Percentiles rank a stretch among this genome's conserved stretches.
phyloP scores from a whole-genome alignment of 2,329 filamentous ascomycete species.

The Xylaria sp. region DNA sequence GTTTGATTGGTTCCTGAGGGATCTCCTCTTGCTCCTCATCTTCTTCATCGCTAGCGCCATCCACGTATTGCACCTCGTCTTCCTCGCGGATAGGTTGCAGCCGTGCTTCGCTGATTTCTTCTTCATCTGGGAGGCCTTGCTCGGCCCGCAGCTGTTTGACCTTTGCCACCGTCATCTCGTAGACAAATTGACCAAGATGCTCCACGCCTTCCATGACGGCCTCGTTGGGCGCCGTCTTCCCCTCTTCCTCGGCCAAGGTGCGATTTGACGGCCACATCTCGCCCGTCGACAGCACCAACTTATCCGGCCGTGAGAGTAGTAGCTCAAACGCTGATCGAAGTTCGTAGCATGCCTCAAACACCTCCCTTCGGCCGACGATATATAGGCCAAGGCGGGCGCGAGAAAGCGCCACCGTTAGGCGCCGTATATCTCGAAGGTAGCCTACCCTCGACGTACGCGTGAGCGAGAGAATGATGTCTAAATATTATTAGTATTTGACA shows the following conservation, averaged over 20 bases:
- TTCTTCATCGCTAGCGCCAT: conserved; percentile 42
- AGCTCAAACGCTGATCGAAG: conserved; percentile 86
- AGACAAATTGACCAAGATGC: conserved; percentile 95
- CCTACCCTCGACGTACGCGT: conserved; percentile 89
- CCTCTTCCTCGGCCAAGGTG: conserved; percentile 57
- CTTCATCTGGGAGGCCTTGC: conserved; percentile 46
- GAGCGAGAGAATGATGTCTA: conserved; percentile 92
- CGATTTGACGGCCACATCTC: conserved; percentile 84
- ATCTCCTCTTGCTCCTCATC: conserved; percentile 41
- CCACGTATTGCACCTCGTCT: conserved; percentile 45
- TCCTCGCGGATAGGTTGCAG: conserved; percentile 48
- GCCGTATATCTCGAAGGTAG: conserved; percentile 91
- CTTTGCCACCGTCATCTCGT: conserved; percentile 85
- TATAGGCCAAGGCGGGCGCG: conserved; percentile 92
- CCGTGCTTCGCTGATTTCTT: conserved; percentile 15
- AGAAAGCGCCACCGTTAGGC: conserved; percentile 93
- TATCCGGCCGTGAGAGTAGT: conserved; percentile 81
- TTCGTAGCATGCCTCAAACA: conserved; percentile 91
- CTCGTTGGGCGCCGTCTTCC: conserved; percentile 63
- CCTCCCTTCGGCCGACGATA: conserved; percentile 85
- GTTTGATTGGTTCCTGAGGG: conserved; percentile 22
- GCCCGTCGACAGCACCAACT: conserved; percentile 81
- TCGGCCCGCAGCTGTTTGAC: conserved; percentile 61
- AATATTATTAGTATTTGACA: conserved; percentile 21
- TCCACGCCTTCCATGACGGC: conserved; percentile 90